A percentile compares a stretch with the other conserved stretches of the same genome.
phyloP scores from a whole-genome alignment of 2,329 filamentous ascomycete genomes.

The Fusarium pilosicola region DNA sequence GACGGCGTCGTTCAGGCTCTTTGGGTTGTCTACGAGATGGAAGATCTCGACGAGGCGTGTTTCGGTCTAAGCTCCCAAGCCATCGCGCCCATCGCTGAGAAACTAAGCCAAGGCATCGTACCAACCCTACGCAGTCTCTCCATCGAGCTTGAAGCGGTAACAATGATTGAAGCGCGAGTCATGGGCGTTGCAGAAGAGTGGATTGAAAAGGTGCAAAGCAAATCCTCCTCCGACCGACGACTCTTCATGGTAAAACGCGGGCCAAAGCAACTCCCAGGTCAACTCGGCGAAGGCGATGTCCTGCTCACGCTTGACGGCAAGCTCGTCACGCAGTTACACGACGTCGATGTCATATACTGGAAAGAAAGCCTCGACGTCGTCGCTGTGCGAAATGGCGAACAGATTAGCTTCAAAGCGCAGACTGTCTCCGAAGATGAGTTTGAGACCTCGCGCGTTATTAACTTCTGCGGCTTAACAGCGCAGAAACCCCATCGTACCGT shows the following conservation, averaged over 20 bases:
- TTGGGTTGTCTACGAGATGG: conserved; percentile 81
- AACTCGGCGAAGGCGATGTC: conserved; percentile 88
- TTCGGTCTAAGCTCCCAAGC: conserved; percentile 90
- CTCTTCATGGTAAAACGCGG: conserved; percentile 98
- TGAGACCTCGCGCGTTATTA: conserved; percentile 90
- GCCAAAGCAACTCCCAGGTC: conserved; percentile 60
- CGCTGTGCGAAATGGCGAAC: conserved; percentile 86
- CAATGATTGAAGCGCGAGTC: conserved; percentile 94
- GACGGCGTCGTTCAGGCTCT: conserved; percentile 93
- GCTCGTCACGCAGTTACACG: conserved; percentile 89
- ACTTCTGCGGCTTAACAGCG: conserved; percentile 93
- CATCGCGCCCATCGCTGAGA: conserved; percentile 84
- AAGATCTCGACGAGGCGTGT: conserved; percentile 28
- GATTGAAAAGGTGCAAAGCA: conserved; percentile 90
- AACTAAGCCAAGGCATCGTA: conserved; percentile 80
- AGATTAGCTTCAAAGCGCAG: conserved; percentile 79
- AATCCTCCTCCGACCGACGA: conserved; percentile 90
- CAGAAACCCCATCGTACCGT: conserved; percentile 96
- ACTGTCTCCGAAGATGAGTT: conserved; percentile 90
- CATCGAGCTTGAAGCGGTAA: conserved; percentile 91
- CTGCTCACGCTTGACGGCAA: conserved; percentile 90
- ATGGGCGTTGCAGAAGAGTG: conserved; percentile 97
- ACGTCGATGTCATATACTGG: conserved; percentile 96
- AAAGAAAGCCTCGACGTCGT: conserved; percentile 83
- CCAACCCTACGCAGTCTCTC: conserved; percentile 90